phyloP scores from a whole-genome alignment of 306 rosid genomes.

The Glycine latifolia region DNA sequence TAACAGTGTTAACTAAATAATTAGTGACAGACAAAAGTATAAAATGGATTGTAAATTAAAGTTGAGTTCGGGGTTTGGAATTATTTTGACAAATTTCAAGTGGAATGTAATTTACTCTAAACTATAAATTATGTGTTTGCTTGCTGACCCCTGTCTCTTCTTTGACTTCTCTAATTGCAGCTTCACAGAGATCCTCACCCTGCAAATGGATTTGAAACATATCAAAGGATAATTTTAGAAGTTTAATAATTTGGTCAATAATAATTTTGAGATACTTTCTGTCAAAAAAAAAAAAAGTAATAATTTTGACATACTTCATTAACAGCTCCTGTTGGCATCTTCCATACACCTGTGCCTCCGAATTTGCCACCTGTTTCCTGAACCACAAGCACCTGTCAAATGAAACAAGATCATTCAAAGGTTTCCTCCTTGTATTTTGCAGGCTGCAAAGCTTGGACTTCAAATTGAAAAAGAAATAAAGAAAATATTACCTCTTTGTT shows the following conservation, averaged over 20 bases:
- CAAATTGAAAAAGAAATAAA: no score
- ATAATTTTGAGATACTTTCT: neutral
- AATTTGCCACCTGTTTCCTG: constrained; percentile 78
- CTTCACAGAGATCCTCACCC: constrained; percentile 83
- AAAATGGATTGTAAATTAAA: neutral
- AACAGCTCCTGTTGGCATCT: constrained; percentile 81
- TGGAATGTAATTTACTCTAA: constrained; percentile 6
- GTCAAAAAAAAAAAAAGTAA: no score
- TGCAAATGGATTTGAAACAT: constrained; percentile 41
- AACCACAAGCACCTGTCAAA: constrained; percentile 81
- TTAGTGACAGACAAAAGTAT: neutral
- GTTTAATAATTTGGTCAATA: neutral
- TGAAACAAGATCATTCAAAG: constrained; percentile 36
- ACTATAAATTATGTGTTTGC: constrained; percentile 24
- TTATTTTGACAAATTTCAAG: neutral
- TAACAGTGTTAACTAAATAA: neutral
- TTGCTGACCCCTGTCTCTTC: constrained; percentile 92
- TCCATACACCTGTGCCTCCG: constrained; percentile 74
- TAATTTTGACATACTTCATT: constrained; percentile 55
- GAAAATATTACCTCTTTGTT: constrained; percentile 54
- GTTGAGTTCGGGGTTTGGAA: neutral
- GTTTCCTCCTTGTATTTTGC: no score
- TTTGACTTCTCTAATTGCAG: constrained; percentile 84
- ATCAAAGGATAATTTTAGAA: neutral
- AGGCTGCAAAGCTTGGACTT: no score